Evolutionary conservation across 495 filamentous ascomycete species (phyloP).

Genomic region (Cercophora scortea): DNA sequence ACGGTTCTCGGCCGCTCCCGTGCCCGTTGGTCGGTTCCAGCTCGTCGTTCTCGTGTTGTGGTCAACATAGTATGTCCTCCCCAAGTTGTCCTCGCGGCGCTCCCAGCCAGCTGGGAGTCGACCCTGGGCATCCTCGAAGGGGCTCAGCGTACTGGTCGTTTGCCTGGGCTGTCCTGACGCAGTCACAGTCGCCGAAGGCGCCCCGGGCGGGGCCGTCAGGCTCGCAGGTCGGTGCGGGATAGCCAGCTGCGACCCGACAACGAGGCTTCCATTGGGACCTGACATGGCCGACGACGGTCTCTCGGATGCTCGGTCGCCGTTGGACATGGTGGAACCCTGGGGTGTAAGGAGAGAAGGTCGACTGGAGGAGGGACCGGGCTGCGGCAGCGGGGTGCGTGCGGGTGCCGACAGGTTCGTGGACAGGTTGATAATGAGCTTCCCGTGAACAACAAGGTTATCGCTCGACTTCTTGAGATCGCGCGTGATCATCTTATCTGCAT

Average conservation of each 20-base stretch:
- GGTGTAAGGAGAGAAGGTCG: slow-evolving; percentile 32
- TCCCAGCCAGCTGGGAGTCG: slow-evolving; percentile 93
- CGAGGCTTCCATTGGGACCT: slow-evolving; percentile 28
- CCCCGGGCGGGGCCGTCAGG: slow-evolving; percentile 24
- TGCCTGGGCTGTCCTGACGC: slow-evolving; percentile 25
- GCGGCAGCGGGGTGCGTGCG: slow-evolving; percentile 19
- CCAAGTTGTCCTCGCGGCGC: slow-evolving; percentile 88
- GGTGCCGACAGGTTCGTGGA: slow-evolving; percentile 69
- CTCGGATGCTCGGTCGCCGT: slow-evolving; percentile 24
- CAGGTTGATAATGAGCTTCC: slow-evolving; percentile 91
- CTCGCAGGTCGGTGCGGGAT: slow-evolving; percentile 32
- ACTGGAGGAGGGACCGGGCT: slow-evolving; percentile 24
- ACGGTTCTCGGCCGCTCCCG: slow-evolving; percentile 72
- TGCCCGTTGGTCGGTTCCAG: slow-evolving; percentile 78
- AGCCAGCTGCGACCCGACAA: slow-evolving; percentile 17
- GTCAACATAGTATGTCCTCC: slow-evolving; percentile 98
- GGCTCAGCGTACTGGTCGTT: slow-evolving; percentile 60
- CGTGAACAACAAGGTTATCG: slow-evolving; percentile 95
- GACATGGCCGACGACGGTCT: slow-evolving; percentile 41
- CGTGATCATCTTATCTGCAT: slow-evolving; percentile 84
- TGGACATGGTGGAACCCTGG: slow-evolving; percentile 27
- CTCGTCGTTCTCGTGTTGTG: slow-evolving; percentile 96
- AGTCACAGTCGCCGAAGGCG: slow-evolving; percentile 29
- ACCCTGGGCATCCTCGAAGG: slow-evolving; percentile 92
- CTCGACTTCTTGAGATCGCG: slow-evolving; percentile 96